phyloP scores from a whole-genome alignment of 2,329 filamentous ascomycete genomes.

The Colletotrichum lentis region DNA sequence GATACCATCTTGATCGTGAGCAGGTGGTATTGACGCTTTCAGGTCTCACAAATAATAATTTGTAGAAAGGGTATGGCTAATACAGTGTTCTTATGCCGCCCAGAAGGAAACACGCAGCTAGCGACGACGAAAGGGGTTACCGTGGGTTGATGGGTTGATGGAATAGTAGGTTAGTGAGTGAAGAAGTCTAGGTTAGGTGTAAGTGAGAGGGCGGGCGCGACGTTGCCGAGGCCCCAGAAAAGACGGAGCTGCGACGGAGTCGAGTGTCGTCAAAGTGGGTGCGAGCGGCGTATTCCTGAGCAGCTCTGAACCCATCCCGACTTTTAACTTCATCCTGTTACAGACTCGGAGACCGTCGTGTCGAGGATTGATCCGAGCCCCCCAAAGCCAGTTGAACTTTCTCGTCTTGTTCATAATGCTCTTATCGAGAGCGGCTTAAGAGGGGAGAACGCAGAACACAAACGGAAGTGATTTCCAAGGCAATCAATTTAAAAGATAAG shows the following conservation, averaged over 20 bases:
- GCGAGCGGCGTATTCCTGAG: constrained; percentile 1
- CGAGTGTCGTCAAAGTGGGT: constrained; percentile 13
- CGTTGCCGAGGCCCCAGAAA: constrained; percentile 29
- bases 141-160: background rate
- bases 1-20: constrained; percentile 43
- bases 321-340: background rate
- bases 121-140: background rate
- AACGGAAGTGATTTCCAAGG: constrained; percentile 11
- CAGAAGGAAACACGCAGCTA: background rate
- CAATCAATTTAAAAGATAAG: constrained; percentile 21
- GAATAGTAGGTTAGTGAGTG: background rate
- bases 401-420: background rate
- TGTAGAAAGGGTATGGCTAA: background rate
- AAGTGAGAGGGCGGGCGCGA: constrained; percentile 15
- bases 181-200: constrained; percentile 4
- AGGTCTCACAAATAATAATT: background rate
- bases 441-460: background rate
- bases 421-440: background rate
- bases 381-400: background rate
- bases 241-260: constrained; percentile 1
- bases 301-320: background rate
- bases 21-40: background rate
- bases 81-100: background rate
- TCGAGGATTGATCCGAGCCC: background rate
- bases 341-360: background rate